phyloP scores from a whole-genome alignment of 2,329 filamentous ascomycete genomes.

The Aulographum hederae region DNA sequence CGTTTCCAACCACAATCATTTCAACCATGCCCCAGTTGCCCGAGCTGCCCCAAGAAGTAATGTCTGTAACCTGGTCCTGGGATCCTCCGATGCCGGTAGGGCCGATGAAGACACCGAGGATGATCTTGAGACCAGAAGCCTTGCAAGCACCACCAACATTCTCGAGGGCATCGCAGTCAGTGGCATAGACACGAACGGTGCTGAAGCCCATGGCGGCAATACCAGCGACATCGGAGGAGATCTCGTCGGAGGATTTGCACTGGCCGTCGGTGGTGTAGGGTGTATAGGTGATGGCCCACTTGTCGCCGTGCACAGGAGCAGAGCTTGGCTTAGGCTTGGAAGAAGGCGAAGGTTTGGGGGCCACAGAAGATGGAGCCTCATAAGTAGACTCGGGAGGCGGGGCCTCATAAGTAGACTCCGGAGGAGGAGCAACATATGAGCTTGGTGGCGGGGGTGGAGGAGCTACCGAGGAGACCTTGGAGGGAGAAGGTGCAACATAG shows the following conservation, averaged over 20 bases:
- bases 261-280: slow-evolving; percentile 23
- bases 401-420: not conserved
- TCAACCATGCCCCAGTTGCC: slow-evolving; percentile 55
- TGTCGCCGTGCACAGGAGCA: slow-evolving; percentile 20
- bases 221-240: slow-evolving; percentile 21
- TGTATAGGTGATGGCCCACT: slow-evolving; percentile 31
- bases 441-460: not conserved
- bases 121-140: slow-evolving; percentile 53
- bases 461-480: not conserved
- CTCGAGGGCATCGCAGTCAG: slow-evolving; percentile 69
- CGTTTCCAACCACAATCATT: slow-evolving; percentile 78
- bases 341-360: slow-evolving; percentile 1
- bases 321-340: not conserved
- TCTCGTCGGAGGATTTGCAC: slow-evolving; percentile 22
- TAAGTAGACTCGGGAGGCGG: not conserved
- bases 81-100: slow-evolving; percentile 40
- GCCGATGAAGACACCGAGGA: slow-evolving; percentile 77
- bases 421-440: not conserved
- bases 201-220: slow-evolving; percentile 36
- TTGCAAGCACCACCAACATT: slow-evolving; percentile 54
- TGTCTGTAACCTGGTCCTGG: slow-evolving; percentile 53
- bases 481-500: not conserved
- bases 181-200: slow-evolving; percentile 67
- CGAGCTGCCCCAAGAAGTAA: slow-evolving; percentile 57
- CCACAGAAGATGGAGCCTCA: not conserved